phyloP scores from a whole-genome alignment of 257 asterid species.

The Solanum pinnatisectum region DNA sequence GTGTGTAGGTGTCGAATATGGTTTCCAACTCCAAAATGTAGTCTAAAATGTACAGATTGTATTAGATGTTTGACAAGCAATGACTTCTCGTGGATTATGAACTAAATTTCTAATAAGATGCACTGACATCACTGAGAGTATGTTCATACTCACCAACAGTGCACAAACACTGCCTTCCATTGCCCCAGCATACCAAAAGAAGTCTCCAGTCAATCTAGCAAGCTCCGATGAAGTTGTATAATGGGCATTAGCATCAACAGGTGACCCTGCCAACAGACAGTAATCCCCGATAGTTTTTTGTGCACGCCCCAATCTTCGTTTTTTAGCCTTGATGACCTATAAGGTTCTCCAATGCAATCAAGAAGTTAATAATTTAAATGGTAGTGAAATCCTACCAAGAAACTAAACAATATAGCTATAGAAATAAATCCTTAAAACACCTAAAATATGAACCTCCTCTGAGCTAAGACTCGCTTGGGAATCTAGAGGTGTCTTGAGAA shows the following conservation, averaged over 20 bases:
- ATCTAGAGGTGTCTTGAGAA: constrained; percentile 94
- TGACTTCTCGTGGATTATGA: not conserved
- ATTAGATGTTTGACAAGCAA: not conserved
- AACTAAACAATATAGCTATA: constrained; percentile 4
- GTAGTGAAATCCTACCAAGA: not conserved
- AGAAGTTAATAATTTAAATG: constrained; percentile 10
- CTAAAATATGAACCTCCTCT: constrained; percentile 97
- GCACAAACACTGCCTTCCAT: constrained; percentile 99
- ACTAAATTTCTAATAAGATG: not conserved
- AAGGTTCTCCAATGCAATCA: constrained; percentile 13
- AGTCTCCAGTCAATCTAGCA: constrained; percentile 91
- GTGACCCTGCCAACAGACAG: constrained; percentile 93
- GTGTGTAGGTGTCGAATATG: not conserved
- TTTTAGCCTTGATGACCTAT: constrained; percentile 97
- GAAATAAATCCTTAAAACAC: constrained; percentile 49
- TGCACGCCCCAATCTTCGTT: constrained; percentile 91
- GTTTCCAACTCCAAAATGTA: not conserved
- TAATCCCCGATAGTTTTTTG: constrained; percentile 97
- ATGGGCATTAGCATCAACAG: constrained; percentile 98
- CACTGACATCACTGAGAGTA: not conserved
- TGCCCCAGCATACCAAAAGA: constrained; percentile 98
- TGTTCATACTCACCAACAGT: constrained; percentile 59
- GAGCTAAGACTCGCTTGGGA: constrained; percentile 99
- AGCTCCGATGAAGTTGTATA: constrained; percentile 84
- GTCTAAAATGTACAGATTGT: not conserved